A percentile compares a stretch with the other conserved stretches of the same genome.
These are phyloP conservation scores for Eutypa lata DNA, from an alignment of 2,329 filamentous ascomycete genomes.

Conservation along the genomic window DNA sequence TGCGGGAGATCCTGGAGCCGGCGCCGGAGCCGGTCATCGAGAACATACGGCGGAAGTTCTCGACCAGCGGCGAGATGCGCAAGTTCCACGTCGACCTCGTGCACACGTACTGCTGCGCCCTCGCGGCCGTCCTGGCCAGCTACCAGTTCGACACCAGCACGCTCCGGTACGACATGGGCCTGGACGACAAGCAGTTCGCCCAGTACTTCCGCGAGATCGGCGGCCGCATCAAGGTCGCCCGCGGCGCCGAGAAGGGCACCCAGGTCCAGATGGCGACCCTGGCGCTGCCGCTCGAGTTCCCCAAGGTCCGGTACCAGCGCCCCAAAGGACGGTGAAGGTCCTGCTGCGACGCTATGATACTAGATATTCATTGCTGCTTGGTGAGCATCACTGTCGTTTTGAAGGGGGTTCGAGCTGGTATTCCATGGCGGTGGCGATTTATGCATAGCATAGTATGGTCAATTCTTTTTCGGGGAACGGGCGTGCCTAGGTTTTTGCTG, in stretches of 20 bases:
- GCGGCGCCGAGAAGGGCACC: constrained; percentile 60
- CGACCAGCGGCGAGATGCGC: constrained; percentile 59
- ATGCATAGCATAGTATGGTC: too few species aligned
- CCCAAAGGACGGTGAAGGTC: constrained; percentile 18
- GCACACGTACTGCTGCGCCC: constrained; percentile 68
- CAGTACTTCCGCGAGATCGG: constrained; percentile 77
- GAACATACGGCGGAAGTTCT: constrained; percentile 67
- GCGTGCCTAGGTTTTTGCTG: too few species aligned
- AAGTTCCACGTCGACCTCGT: constrained; percentile 71
- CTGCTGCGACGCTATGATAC: neutral
- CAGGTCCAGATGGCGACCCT: constrained; percentile 62
- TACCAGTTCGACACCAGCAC: constrained; percentile 69
- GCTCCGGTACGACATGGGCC: constrained; percentile 66
- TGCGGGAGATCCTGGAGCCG: constrained; percentile 53
- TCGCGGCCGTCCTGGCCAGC: constrained; percentile 69
- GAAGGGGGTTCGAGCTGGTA: too few species aligned
- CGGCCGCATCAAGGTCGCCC: constrained; percentile 59
- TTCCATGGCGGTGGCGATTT: too few species aligned
- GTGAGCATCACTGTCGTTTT: too few species aligned
- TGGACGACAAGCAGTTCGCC: constrained; percentile 68
- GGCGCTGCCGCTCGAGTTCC: constrained; percentile 77
- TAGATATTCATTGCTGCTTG: too few species aligned
- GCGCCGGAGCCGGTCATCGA: constrained; percentile 63
- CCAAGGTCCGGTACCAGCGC: constrained; percentile 49
- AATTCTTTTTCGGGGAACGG: too few species aligned